phyloP scores from a whole-genome alignment of 257 asterid species.

The Ocimum tenuiflorum region DNA sequence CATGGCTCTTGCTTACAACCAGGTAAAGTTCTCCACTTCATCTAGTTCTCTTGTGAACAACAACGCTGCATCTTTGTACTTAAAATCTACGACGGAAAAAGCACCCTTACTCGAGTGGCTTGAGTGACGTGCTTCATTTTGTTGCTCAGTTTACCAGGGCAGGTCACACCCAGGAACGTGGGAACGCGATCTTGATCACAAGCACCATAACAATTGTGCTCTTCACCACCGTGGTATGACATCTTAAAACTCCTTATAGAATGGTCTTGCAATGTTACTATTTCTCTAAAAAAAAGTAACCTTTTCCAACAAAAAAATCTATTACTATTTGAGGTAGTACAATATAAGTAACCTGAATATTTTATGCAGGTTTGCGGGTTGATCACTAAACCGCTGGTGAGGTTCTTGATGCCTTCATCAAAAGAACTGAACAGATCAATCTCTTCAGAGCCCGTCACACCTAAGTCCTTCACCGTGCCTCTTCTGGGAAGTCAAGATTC shows the following conservation, averaged over 20 bases:
- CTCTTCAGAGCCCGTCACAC: conserved; percentile 63
- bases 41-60: neutral
- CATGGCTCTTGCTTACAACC: conserved; percentile 63
- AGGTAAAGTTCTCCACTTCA: conserved; percentile 25
- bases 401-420: conserved; percentile 53
- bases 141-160: conserved; percentile 66
- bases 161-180: conserved; percentile 73
- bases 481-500: conserved; percentile 51
- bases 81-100: neutral
- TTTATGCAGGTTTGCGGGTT: conserved; percentile 69
- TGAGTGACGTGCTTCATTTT: too few relatives aligned
- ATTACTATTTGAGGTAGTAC: too few relatives aligned
- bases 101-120: too few relatives aligned
- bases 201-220: conserved; percentile 88
- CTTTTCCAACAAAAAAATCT: too few relatives aligned
- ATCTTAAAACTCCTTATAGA: too few relatives aligned
- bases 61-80: neutral
- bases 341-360: neutral
- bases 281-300: too few relatives aligned
- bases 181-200: conserved; percentile 77
- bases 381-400: conserved; percentile 71
- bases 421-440: conserved; percentile 40
- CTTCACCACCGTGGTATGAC: conserved; percentile 80
- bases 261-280: too few relatives aligned
- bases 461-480: conserved; percentile 64